These are phyloP conservation scores for Tetrastigma voinierianum DNA, from an alignment of 164 flowering plant genomes.

Conservation along the genomic window DNA sequence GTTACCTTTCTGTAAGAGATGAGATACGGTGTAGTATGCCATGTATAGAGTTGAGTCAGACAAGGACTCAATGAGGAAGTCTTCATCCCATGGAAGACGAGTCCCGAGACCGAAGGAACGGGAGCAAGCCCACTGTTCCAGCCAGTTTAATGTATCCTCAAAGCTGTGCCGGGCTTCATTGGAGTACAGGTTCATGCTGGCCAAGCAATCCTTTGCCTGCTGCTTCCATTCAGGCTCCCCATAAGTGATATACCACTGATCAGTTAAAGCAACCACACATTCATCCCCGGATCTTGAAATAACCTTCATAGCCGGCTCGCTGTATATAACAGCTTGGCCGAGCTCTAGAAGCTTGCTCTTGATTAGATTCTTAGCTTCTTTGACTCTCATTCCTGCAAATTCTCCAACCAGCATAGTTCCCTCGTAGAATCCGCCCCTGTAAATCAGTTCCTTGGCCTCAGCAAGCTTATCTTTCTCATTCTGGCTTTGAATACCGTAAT, in stretches of 20 bases:
- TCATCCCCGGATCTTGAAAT: conserved; percentile 93
- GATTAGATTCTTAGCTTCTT: conserved; percentile 77
- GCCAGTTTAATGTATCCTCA: conserved; percentile 81
- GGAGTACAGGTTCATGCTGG: conserved; percentile 63
- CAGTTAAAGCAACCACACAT: conserved; percentile 90
- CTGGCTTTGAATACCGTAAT: conserved; percentile 74
- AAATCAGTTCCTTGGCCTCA: conserved; percentile 70
- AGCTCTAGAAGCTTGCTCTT: conserved; percentile 60
- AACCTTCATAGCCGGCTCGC: conserved; percentile 87
- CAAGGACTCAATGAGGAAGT: conserved; percentile 84
- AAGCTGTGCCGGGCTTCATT: conserved; percentile 82
- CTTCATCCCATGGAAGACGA: conserved; percentile 87
- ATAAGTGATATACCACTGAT: conserved; percentile 88
- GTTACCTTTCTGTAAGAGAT: conserved; percentile 67
- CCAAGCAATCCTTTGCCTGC: conserved; percentile 64
- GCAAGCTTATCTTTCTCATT: conserved; percentile 78
- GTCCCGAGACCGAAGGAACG: conserved; percentile 80
- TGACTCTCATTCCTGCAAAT: conserved; percentile 63
- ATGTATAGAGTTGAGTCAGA: conserved; percentile 90
- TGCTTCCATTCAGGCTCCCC: conserved; percentile 81
- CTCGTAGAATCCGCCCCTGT: conserved; percentile 78
- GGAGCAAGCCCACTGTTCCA: conserved; percentile 89
- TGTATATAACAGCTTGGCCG: conserved; percentile 66
- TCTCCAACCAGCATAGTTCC: conserved; percentile 79
- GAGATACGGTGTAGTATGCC: conserved; percentile 87